Base-by-base conservation (phyloP, 495 filamentous ascomycete species). In the Oleoguttula mirabilis region DNA sequence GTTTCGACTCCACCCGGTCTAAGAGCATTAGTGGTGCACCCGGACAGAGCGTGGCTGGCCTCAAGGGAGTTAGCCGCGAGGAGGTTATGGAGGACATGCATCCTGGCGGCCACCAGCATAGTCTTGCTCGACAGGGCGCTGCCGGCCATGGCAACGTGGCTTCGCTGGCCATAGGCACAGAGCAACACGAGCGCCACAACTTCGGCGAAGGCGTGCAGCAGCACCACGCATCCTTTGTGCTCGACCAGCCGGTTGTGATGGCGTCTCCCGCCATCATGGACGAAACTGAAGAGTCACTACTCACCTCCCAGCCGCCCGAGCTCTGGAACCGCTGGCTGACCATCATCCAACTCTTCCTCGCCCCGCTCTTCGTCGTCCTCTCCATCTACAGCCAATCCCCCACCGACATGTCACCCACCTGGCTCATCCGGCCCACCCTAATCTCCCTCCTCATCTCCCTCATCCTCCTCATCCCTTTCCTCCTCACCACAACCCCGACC, bases 301-400 rank as follows among this genome's bases (percentile, higher is more conserved):
- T n/a, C n/a, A n/a, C n/a, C n/a, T 7, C 32, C 25, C 7, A 7
- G 7, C 10, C 32, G 6, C 40, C 39, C 14, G 39, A 48, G 10
- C 40, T 32, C 27, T 94, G 88, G 84, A 92, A 87, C 55, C 77
- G 85, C 30, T 95, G 90, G 88, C 75, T 99, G 3, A 67, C 93
- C 28, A 70, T 73, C 6, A 59, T 87, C 17, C 92, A 99, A 55
- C 72, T 87, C 40, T 84, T 95, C 60, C 84, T 80, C 0, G 87
- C 86, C 0, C 92, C 92, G 0, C 66, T 90, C 20, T 94, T 96
- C 55, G 70, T 86, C 31, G 72, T 82, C 3, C 49, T 85, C 10
- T 75, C 92, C 31, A 55, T 80, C 21, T 93, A 84, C 83, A 24
- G 15, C 31, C 45, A 47, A 27, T 48, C 39, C 12, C 64, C 73